Evolutionary conservation across 306 rosid genomes (phyloP).

Genomic region (Astragalus glycyphyllos): DNA sequence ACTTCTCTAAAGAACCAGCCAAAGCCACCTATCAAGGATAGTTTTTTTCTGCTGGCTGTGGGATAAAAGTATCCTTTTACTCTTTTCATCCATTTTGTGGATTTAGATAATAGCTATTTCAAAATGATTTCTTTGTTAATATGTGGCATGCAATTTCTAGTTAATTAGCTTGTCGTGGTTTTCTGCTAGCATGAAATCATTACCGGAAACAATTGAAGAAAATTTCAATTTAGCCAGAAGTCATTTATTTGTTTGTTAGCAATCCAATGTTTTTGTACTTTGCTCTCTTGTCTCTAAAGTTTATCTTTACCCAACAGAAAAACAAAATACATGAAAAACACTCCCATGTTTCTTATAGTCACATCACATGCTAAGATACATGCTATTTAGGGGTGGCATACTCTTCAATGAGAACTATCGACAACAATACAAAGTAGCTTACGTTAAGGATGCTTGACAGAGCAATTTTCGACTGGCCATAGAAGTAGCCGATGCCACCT

Average conservation of each 20-base stretch:
- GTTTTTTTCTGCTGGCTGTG: neutral
- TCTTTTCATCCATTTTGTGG: slow-evolving; percentile 14
- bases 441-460: slow-evolving; percentile 57
- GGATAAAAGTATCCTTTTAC: neutral
- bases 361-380: slow-evolving; percentile 19
- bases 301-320: slow-evolving; percentile 7
- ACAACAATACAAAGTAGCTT: slow-evolving; percentile 46
- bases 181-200: neutral
- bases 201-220: slow-evolving; percentile 29
- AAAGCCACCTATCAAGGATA: slow-evolving; percentile 14
- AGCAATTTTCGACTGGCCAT: slow-evolving; percentile 87
- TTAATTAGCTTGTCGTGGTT: slow-evolving; percentile 31
- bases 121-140: slow-evolving; percentile 1
- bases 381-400: slow-evolving; percentile 13
- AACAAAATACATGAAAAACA: slow-evolving; percentile 27
- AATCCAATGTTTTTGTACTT: slow-evolving; percentile 21
- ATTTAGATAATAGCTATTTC: neutral
- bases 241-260: slow-evolving; percentile 6
- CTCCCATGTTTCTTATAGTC: slow-evolving; percentile 21
- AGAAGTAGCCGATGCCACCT: slow-evolving; percentile 97
- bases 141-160: neutral
- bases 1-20: slow-evolving; percentile 25
- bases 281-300: slow-evolving; percentile 5
- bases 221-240: slow-evolving; percentile 14
- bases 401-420: slow-evolving; percentile 31